Base-by-base conservation (phyloP, 2,329 filamentous ascomycete species). In the Xylariaceae sp. region DNA sequence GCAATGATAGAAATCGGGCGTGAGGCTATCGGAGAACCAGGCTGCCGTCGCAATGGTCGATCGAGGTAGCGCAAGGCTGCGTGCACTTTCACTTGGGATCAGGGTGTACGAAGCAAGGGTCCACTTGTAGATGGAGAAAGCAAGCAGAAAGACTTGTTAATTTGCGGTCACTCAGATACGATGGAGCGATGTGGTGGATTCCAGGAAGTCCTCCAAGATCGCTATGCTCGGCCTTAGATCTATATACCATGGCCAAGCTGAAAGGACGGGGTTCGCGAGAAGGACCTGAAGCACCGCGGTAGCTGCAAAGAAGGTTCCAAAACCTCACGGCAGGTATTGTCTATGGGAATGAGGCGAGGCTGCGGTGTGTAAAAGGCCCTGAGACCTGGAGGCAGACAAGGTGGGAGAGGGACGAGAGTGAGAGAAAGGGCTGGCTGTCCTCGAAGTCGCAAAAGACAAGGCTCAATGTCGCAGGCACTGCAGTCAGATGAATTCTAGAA, bases 251-350 rank as follows among this genome's bases (percentile, higher is more conserved):
- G 30, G 30, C 35, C 18, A 39, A 34, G 34, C 34, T 51, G 38
- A 54, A 54, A 54, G 46, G 44, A 36, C 19, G 19, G 24, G 35
- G 26, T n/a, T 28, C 19, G 39, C 18, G 43, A 41, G 42, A 50
- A 50, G 42, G 41, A 47, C 44, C 41, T 56, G 51, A 51, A 49
- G 52, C 52, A 56, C 36, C 34, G 28, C 44, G 49, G 55, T 57
- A 57, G 52, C 41, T 42, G 45, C 41, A 56, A 52, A 56, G 54
- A 52, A 56, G 52, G 39, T 56, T 56, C 54, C 45, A 55, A 59
- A 51, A 50, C 50, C 19, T 32, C 44, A 42, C 47, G 41, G 36
- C 40, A 41, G 22, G 33, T 37, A 47, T 42, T 54, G 56, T 57
- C 49, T 60, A 52, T 54, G 34, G 38, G 13, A 6, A 17, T n/a